Evolutionary conservation across 257 asterid species (phyloP).

Genomic region (Coffea canephora): DNA sequence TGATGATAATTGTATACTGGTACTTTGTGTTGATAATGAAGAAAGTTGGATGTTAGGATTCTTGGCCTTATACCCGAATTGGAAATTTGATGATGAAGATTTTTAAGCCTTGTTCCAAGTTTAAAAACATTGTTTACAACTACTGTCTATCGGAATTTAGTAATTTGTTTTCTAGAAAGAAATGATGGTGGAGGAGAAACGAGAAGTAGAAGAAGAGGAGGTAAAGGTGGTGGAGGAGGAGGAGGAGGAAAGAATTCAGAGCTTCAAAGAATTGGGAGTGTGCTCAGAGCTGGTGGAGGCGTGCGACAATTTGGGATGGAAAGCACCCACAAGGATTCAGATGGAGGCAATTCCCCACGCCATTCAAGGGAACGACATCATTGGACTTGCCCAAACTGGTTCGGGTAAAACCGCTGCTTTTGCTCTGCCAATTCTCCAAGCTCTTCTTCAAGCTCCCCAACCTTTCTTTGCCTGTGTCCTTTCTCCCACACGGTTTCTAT

Average conservation of each 20-base stretch:
- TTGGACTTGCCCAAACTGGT: slow-evolving; percentile 95
- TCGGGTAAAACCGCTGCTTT: slow-evolving; percentile 97
- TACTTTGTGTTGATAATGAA: no score
- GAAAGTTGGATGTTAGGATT: no score
- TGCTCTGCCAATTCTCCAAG: slow-evolving; percentile 80
- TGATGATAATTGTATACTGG: no score
- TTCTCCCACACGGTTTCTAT: slow-evolving; percentile 62
- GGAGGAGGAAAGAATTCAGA: slow-evolving; percentile 14
- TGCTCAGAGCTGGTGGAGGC: slow-evolving; percentile 61
- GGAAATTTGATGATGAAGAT: no score
- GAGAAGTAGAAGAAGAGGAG: slow-evolving; percentile 16
- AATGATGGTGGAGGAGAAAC: background rate
- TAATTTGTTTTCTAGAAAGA: no score
- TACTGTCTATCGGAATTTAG: no score
- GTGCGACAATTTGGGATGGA: slow-evolving; percentile 77
- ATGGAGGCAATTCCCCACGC: slow-evolving; percentile 72
- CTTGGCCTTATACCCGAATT: no score
- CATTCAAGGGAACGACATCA: slow-evolving; percentile 69
- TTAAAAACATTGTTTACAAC: no score
- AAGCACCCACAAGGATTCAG: slow-evolving; percentile 67
- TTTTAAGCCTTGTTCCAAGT: no score
- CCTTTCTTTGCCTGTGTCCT: slow-evolving; percentile 90
- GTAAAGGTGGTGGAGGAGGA: slow-evolving; percentile 5
- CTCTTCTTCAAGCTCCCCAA: slow-evolving; percentile 67
- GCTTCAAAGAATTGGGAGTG: slow-evolving; percentile 67